phyloP scores from a whole-genome alignment of 345 rosid genomes.

The Turritis glabra region DNA sequence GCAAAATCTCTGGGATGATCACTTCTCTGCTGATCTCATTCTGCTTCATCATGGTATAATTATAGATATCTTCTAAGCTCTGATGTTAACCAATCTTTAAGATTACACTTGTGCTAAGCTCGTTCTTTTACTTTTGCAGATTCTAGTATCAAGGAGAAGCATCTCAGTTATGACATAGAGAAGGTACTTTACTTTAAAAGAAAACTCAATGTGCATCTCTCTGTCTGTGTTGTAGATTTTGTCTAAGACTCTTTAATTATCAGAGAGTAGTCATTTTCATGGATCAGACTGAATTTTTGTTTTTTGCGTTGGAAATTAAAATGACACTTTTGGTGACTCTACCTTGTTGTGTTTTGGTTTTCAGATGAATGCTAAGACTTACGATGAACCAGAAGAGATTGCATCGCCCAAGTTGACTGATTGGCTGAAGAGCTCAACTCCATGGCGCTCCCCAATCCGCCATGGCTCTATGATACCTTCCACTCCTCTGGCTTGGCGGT shows the following conservation, averaged over 20 bases:
- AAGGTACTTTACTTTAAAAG: neutral
- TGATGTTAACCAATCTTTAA: neutral
- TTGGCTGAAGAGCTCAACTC: conserved; percentile 40
- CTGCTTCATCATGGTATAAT: conserved; percentile 52
- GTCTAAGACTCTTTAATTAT: too few relatives aligned
- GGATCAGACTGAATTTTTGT: neutral
- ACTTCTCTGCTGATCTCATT: conserved; percentile 46
- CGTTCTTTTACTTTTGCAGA: conserved; percentile 8
- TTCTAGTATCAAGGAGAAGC: conserved; percentile 24
- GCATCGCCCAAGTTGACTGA: conserved; percentile 45
- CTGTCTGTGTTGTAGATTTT: too few relatives aligned
- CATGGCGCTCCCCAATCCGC: conserved; percentile 35
- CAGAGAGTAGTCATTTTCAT: neutral
- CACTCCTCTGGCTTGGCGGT: conserved; percentile 45
- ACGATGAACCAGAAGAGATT: conserved; percentile 44
- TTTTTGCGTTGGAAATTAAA: too few relatives aligned
- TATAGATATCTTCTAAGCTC: neutral
- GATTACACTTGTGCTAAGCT: neutral
- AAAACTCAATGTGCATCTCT: neutral
- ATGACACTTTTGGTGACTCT: too few relatives aligned
- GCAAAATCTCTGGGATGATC: conserved; percentile 27
- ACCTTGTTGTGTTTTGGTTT: neutral
- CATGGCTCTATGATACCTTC: conserved; percentile 41
- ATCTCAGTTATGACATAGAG: conserved; percentile 5
- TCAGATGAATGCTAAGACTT: conserved; percentile 39